Evolutionary conservation across 768 basidiomycete species (phyloP).

Genomic region (Sporobolomyces roseus): DNA sequence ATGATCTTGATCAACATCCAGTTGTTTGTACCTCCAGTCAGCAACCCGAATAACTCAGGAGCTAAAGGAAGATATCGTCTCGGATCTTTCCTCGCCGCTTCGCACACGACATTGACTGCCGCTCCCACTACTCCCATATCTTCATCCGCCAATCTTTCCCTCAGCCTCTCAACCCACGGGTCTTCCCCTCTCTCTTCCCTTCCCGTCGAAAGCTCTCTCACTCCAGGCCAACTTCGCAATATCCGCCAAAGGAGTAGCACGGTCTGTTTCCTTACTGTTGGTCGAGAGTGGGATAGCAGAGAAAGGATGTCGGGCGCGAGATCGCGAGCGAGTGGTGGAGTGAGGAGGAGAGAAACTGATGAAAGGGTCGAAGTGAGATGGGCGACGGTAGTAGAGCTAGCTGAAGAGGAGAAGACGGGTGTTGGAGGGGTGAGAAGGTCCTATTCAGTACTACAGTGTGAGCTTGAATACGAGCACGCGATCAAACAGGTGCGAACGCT

Average conservation of each 20-base stretch:
- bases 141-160: conserved; percentile 49
- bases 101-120: conserved; percentile 88
- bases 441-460: conserved; percentile 44
- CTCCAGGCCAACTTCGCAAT: conserved; percentile 76
- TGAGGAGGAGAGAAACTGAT: conserved; percentile 56
- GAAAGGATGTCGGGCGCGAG: conserved; percentile 75
- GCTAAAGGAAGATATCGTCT: conserved; percentile 77
- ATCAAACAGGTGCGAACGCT: conserved; percentile 40
- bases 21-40: conserved; percentile 92
- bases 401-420: conserved; percentile 25
- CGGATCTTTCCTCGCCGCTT: conserved; percentile 76
- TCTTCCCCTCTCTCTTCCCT: conserved; percentile 59
- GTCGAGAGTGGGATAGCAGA: conserved; percentile 83
- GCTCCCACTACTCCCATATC: conserved; percentile 71
- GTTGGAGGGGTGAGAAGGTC: conserved; percentile 57
- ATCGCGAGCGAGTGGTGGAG: conserved; percentile 84
- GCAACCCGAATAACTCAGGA: conserved; percentile 83
- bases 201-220: conserved; percentile 58
- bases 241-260: conserved; percentile 77
- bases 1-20: conserved; percentile 99
- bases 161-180: conserved; percentile 43
- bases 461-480: not conserved
- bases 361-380: conserved; percentile 47
- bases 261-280: conserved; percentile 84
- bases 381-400: conserved; percentile 34